These are phyloP conservation scores for Aspergillus haitiensis DNA, from an alignment of 495 filamentous ascomycete species.

Conservation along the genomic window DNA sequence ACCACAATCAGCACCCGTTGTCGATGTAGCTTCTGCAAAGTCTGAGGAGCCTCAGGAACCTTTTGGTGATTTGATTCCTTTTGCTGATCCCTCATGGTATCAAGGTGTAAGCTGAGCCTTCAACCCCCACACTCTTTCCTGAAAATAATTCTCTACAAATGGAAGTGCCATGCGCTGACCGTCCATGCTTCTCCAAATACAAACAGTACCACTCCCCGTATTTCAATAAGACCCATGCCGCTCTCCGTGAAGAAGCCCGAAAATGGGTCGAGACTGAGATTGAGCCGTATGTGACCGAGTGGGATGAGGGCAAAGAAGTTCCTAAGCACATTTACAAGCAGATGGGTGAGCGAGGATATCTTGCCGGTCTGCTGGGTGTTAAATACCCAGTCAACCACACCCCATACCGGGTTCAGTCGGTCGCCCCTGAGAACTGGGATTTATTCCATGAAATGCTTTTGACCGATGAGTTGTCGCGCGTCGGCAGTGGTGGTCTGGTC, in stretches of 20 bases:
- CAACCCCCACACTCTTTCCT: background rate
- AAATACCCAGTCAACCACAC: conserved; percentile 73
- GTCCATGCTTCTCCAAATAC: conserved; percentile 4
- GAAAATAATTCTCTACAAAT: background rate
- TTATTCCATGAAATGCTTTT: conserved; percentile 95
- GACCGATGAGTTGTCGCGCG: conserved; percentile 88
- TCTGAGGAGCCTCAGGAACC: conserved; percentile 71
- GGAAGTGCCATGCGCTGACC: conserved; percentile 13
- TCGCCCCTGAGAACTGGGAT: conserved; percentile 90
- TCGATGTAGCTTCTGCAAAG: conserved; percentile 47
- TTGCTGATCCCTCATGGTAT: conserved; percentile 92
- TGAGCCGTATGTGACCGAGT: conserved; percentile 90
- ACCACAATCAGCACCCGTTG: conserved; percentile 51
- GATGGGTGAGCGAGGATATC: conserved; percentile 89
- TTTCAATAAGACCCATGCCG: conserved; percentile 89
- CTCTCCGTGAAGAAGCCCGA: conserved; percentile 84
- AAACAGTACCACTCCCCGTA: conserved; percentile 89
- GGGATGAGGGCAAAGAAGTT: conserved; percentile 92
- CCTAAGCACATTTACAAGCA: conserved; percentile 88
- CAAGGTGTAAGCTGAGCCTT: conserved; percentile 70
- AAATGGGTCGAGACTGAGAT: conserved; percentile 88
- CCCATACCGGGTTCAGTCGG: conserved; percentile 67
- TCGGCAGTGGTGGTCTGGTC: conserved; percentile 90
- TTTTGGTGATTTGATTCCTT: conserved; percentile 85
- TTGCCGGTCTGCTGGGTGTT: conserved; percentile 83